These are phyloP conservation scores for Pseudomonodictys pantanalensis DNA, from an alignment of 495 filamentous ascomycete genomes.

Conservation along the genomic window DNA sequence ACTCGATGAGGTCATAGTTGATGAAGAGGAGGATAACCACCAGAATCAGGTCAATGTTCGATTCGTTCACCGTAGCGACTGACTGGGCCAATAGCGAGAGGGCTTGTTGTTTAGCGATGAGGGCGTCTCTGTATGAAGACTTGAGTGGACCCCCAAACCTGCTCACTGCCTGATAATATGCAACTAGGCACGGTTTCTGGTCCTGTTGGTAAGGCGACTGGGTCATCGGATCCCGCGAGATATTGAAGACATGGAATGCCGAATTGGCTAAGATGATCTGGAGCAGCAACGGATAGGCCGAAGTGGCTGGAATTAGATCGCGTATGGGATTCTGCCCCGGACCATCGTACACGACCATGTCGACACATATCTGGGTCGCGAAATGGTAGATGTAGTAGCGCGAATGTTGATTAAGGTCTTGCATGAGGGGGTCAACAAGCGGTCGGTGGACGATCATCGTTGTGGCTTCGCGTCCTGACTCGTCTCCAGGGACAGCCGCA, in stretches of 20 bases:
- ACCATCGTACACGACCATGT: conserved; percentile 26
- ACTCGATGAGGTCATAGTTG: conserved; percentile 31
- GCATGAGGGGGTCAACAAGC: conserved; percentile 19
- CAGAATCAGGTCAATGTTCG: conserved; percentile 23
- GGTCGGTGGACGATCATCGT: neutral
- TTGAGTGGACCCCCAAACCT: conserved; percentile 18
- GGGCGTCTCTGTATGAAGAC: conserved; percentile 22
- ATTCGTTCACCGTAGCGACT: conserved; percentile 10
- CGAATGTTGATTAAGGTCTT: conserved; percentile 13
- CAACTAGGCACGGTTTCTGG: conserved; percentile 10
- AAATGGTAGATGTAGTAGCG: conserved; percentile 29
- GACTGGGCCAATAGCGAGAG: conserved; percentile 18
- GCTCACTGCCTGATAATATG: conserved; percentile 16
- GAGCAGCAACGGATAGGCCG: conserved; percentile 18
- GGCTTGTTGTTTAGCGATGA: conserved; percentile 23
- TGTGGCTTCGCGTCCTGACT: too few species aligned
- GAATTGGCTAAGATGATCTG: conserved; percentile 30
- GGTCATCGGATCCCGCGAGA: conserved; percentile 5
- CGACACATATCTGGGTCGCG: conserved; percentile 22
- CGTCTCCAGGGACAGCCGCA: too few species aligned
- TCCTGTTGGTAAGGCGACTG: conserved; percentile 7
- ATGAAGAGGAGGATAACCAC: conserved; percentile 24
- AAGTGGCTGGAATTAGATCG: conserved; percentile 20
- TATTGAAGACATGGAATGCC: conserved; percentile 29
- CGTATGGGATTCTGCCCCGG: conserved; percentile 27